phyloP scores from a whole-genome alignment of 2,329 filamentous ascomycete genomes.

The Talaromyces sp. region DNA sequence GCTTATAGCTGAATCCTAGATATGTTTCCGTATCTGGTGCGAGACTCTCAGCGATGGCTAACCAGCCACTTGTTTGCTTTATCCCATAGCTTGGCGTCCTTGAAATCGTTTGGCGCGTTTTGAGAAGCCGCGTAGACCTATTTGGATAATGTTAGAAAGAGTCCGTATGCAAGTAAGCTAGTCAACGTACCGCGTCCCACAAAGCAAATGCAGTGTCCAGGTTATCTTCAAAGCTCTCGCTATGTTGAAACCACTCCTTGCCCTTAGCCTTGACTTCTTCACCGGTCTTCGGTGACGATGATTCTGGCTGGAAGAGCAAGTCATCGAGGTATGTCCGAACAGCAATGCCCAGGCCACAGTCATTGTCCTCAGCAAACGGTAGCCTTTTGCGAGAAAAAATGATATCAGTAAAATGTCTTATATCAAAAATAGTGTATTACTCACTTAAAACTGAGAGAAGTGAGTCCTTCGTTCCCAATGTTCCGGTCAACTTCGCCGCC shows the following conservation, averaged over 20 bases:
- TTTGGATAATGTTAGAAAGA: neutral
- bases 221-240: constrained; percentile 53
- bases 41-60: constrained; percentile 27
- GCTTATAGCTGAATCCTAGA: neutral
- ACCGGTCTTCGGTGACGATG: constrained; percentile 46
- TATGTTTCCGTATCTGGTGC: neutral
- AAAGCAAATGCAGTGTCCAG: constrained; percentile 56
- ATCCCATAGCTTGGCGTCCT: constrained; percentile 52
- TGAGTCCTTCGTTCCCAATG: constrained; percentile 56
- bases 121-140: constrained; percentile 57
- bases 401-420: neutral
- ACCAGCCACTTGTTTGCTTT: constrained; percentile 57
- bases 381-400: constrained; percentile 23
- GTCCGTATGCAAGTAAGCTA: constrained; percentile 1
- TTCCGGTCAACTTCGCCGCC: constrained; percentile 68
- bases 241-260: constrained; percentile 58
- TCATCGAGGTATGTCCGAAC: constrained; percentile 46
- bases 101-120: constrained; percentile 47
- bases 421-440: constrained; percentile 30
- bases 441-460: constrained; percentile 68
- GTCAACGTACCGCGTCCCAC: constrained; percentile 58
- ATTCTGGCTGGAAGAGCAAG: constrained; percentile 53
- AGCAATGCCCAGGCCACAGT: constrained; percentile 44
- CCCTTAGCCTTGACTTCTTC: constrained; percentile 48
- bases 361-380: constrained; percentile 42